phyloP scores from a whole-genome alignment of 1,284 basidiomycete genomes.

The Cutaneotrichosporon cutaneum region DNA sequence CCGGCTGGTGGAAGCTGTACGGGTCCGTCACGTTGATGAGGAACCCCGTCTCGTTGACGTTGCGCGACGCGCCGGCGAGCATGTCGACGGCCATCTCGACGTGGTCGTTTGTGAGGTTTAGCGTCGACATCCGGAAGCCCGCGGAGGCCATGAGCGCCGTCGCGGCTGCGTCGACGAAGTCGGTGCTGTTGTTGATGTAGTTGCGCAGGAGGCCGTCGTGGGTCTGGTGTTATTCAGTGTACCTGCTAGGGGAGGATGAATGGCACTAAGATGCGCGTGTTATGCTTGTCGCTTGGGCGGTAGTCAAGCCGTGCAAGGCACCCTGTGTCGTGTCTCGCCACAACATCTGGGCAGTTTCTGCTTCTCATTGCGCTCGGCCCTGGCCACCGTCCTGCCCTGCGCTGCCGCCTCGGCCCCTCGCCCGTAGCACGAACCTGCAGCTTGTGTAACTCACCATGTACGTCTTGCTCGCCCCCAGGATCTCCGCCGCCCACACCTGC shows the following conservation, averaged over 20 bases:
- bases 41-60: conserved; percentile 59
- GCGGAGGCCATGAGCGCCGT: conserved; percentile 74
- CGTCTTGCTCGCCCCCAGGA: conserved; percentile 50
- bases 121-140: conserved; percentile 61
- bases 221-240: conserved; percentile 52
- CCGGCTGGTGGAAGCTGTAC: conserved; percentile 57
- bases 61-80: conserved; percentile 37
- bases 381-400: background rate
- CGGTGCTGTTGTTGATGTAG: conserved; percentile 64
- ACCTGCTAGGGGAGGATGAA: too few species aligned
- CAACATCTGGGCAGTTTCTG: background rate
- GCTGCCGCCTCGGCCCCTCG: conserved; percentile 28
- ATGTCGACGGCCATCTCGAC: conserved; percentile 38
- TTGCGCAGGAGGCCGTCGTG: conserved; percentile 66
- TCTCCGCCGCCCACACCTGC: conserved; percentile 54
- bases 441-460: conserved; percentile 34
- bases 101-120: conserved; percentile 46
- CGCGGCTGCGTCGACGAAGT: conserved; percentile 73
- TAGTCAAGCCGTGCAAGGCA: background rate
- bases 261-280: background rate
- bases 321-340: background rate
- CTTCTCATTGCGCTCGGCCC: too few species aligned
- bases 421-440: too few species aligned
- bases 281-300: background rate
- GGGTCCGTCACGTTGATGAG: conserved; percentile 72